phyloP scores from a whole-genome alignment of 495 filamentous ascomycete genomes.

The Entonaema liquescens region DNA sequence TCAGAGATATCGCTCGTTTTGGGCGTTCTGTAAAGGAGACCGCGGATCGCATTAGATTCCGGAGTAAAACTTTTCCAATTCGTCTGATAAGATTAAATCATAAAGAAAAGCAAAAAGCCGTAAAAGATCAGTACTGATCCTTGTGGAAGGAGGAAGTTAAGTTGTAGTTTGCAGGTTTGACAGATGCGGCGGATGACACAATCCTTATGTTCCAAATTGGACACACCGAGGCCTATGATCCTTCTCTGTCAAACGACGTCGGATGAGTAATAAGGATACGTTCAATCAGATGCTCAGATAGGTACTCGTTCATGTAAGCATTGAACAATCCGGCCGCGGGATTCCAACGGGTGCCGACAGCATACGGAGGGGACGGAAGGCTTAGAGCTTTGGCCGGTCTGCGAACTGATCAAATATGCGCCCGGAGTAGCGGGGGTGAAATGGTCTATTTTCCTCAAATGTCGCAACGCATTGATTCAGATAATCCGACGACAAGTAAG shows the following conservation, averaged over 20 bases:
- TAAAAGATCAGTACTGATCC: conserved; percentile 2
- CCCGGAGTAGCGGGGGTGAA: not conserved
- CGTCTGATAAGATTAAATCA: not conserved
- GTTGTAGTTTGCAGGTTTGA: conserved; percentile 7
- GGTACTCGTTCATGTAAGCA: conserved; percentile 13
- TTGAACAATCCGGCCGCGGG: conserved; percentile 20
- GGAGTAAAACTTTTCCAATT: not conserved
- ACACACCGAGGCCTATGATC: conserved; percentile 20
- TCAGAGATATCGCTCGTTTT: conserved; percentile 18
- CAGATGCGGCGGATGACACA: conserved; percentile 19
- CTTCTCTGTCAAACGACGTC: conserved; percentile 13
- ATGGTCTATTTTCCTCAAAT: not conserved
- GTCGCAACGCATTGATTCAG: conserved; percentile 7
- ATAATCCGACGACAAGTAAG: not conserved
- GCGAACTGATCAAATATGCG: not conserved
- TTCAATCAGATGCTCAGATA: conserved; percentile 19
- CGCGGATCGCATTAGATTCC: not conserved
- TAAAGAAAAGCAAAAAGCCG: not conserved
- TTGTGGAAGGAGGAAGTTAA: not conserved
- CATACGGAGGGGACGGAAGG: conserved; percentile 11
- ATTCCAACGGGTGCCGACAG: conserved; percentile 37
- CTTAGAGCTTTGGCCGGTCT: conserved; percentile 3
- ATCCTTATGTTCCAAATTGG: conserved; percentile 18
- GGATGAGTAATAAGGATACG: conserved; percentile 14
- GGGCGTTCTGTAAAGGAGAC: conserved; percentile 9